Conservation (phyloP, 257 asterid genomes). For the Gardenia jasminoides region DNA sequence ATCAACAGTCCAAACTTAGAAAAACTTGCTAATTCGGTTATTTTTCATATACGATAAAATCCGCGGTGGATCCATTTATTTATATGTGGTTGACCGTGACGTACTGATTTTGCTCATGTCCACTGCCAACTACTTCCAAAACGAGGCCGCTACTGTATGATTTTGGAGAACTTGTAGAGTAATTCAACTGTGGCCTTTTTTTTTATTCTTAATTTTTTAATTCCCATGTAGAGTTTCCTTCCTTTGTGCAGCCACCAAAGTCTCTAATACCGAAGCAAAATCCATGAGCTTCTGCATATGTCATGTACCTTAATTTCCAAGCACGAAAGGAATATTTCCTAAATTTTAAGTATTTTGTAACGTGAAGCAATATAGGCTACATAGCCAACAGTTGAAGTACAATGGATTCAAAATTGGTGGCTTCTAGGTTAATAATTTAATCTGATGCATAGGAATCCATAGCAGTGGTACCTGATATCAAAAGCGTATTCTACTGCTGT, state of each 20-base stretch:
- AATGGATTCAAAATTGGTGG: constrained; percentile 9
- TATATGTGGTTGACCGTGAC: background rate
- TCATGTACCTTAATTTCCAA: background rate
- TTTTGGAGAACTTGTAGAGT: background rate
- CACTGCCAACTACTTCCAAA: background rate
- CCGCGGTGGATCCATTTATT: constrained; percentile 6
- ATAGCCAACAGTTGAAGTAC: background rate
- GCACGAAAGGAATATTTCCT: background rate
- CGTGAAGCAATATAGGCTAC: background rate
- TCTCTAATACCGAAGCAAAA: background rate
- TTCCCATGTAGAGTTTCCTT: background rate
- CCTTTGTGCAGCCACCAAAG: background rate
- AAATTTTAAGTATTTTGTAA: background rate
- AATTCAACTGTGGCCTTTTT: background rate
- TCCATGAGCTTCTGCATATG: background rate
- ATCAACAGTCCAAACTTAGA: background rate
- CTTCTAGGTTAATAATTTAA: background rate
- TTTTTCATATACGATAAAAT: background rate
- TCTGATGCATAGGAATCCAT: background rate
- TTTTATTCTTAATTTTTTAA: no score
- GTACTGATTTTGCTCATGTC: background rate
- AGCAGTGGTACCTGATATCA: background rate
- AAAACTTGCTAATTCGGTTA: background rate
- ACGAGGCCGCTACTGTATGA: background rate
- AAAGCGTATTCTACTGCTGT: background rate